Conservation (phyloP, 345 rosid species). For the Carallia brachiata region DNA sequence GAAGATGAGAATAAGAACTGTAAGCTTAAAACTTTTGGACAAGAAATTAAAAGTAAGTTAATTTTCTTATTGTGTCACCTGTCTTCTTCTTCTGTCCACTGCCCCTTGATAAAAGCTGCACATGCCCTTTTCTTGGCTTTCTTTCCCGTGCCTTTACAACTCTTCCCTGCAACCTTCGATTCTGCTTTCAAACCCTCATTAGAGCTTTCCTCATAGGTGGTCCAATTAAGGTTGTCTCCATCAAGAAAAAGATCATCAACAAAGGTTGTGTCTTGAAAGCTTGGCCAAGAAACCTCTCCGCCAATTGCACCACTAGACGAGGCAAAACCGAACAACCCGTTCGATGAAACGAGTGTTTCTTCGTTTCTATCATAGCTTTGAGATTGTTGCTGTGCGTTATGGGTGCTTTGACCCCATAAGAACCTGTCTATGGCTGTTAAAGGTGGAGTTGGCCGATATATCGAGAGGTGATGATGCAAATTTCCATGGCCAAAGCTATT, state of each 20-base stretch:
- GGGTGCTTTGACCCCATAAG: conserved; percentile 47
- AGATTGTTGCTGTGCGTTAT: conserved; percentile 20
- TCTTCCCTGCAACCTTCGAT: conserved; percentile 22
- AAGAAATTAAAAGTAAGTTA: not conserved
- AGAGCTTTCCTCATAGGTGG: conserved; percentile 29
- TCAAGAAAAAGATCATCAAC: conserved; percentile 31
- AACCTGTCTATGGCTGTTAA: conserved; percentile 82
- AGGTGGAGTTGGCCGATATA: conserved; percentile 49
- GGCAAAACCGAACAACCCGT: conserved; percentile 23
- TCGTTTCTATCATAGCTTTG: conserved; percentile 24
- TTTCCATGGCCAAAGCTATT: conserved; percentile 20
- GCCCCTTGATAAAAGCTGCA: conserved; percentile 78
- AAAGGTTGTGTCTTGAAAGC: conserved; percentile 36
- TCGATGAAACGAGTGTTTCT: conserved; percentile 16
- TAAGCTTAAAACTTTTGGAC: not conserved
- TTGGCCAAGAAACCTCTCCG: conserved; percentile 18
- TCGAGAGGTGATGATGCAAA: conserved; percentile 14
- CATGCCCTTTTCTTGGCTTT: conserved; percentile 46
- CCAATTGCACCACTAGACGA: conserved; percentile 18
- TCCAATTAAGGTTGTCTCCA: conserved; percentile 18
- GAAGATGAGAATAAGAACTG: not conserved
- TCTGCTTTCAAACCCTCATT: conserved; percentile 22
- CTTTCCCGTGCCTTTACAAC: conserved; percentile 28
- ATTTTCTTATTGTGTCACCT: conserved; percentile 38
- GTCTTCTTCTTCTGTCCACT: conserved; percentile 93